Percentiles rank a stretch among this genome's conserved stretches.
These are phyloP conservation scores for Eucalyptus guilfoylei DNA, from an alignment of 345 rosid species.

Conservation along the genomic window DNA sequence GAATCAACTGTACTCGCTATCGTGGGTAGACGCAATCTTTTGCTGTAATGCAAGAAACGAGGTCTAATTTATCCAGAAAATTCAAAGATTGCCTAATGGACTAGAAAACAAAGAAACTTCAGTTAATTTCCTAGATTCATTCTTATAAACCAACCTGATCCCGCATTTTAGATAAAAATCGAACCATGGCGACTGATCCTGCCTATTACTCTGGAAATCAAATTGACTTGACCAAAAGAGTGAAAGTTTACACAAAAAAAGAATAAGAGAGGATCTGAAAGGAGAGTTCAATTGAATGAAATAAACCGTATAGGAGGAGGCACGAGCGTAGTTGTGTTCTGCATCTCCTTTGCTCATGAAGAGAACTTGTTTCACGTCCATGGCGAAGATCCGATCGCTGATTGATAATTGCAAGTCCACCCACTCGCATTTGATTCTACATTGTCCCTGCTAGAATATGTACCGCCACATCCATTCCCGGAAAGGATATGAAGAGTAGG, in stretches of 20 bases:
- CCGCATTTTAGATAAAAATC: not conserved
- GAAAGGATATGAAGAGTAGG: not conserved
- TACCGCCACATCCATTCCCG: not conserved
- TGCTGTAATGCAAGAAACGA: not conserved
- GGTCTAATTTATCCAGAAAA: not conserved
- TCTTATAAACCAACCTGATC: not conserved
- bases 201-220: not conserved
- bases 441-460: not conserved
- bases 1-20: not conserved
- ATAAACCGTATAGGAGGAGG: not conserved
- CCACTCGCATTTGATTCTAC: not conserved
- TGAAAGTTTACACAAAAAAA: not conserved
- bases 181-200: not conserved
- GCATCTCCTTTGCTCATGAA: not conserved
- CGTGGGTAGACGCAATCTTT: not conserved
- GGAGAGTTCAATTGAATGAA: not conserved
- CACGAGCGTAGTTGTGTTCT: not conserved
- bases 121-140: not conserved
- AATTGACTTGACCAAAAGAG: not conserved
- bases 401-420: not conserved
- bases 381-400: not conserved
- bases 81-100: not conserved
- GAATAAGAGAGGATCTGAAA: not conserved
- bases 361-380: not conserved
- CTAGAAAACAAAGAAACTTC: not conserved